These are phyloP conservation scores for Gillenia trifoliata DNA, from an alignment of 306 rosid genomes.

Conservation along the genomic window DNA sequence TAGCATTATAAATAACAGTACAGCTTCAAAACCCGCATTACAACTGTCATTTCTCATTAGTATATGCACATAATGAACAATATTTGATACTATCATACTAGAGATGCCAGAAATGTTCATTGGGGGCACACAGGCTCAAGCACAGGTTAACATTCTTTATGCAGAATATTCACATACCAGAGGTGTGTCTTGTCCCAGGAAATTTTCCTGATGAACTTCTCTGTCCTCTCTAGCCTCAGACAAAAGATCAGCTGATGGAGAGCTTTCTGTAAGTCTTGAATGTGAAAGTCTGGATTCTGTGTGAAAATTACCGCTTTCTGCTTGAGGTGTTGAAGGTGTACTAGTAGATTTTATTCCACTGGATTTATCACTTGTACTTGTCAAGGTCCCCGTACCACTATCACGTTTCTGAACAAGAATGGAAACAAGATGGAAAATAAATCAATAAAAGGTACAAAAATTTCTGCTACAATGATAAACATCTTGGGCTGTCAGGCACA, in stretches of 20 bases:
- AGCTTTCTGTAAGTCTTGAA: conserved; percentile 70
- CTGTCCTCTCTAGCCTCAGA: conserved; percentile 64
- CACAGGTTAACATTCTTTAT: not conserved
- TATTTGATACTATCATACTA: not conserved
- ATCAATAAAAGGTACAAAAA: not conserved
- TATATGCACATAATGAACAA: not conserved
- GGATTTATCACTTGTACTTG: conserved; percentile 77
- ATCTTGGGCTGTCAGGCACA: not conserved
- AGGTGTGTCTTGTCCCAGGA: conserved; percentile 77
- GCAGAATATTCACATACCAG: conserved; percentile 50
- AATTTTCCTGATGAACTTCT: conserved; percentile 51
- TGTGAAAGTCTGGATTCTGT: conserved; percentile 64
- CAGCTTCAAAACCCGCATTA: not conserved
- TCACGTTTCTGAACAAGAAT: conserved; percentile 80
- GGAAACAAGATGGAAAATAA: conserved; percentile 22
- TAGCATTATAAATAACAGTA: not conserved
- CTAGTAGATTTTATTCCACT: conserved; percentile 84
- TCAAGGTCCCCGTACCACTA: conserved; percentile 47
- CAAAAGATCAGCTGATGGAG: conserved; percentile 65
- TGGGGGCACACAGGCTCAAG: not conserved
- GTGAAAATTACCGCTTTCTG: conserved; percentile 57
- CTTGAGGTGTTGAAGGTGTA: conserved; percentile 92
- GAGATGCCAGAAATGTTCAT: not conserved
- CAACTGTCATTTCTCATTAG: not conserved
- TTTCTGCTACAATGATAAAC: not conserved